These are phyloP conservation scores for Evansstolkia leycettana DNA, from an alignment of 495 filamentous ascomycete species.

Conservation along the genomic window DNA sequence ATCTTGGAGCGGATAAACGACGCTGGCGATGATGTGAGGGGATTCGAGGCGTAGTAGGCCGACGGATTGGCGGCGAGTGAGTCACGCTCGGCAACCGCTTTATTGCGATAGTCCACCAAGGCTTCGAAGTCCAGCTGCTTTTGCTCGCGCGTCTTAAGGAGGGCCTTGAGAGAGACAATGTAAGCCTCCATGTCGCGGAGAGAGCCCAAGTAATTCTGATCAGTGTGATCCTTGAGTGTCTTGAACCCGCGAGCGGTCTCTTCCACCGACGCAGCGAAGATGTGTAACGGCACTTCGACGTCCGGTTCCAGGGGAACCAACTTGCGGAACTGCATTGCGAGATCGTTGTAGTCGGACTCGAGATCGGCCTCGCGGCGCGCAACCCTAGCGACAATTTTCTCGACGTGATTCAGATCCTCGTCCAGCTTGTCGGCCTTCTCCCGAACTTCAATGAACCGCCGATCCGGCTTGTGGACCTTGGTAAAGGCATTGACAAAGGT, in stretches of 20 bases:
- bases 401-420: constrained; percentile 84
- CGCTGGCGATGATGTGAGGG: constrained; percentile 52
- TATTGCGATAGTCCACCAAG: constrained; percentile 87
- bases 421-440: constrained; percentile 93
- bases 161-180: constrained; percentile 65
- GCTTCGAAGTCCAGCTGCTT: constrained; percentile 98
- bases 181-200: constrained; percentile 92
- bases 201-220: constrained; percentile 86
- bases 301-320: constrained; percentile 82
- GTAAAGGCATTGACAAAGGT: constrained; percentile 96
- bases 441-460: constrained; percentile 83
- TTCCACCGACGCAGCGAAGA: constrained; percentile 77
- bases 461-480: constrained; percentile 91
- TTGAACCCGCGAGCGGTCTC: constrained; percentile 65
- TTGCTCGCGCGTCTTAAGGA: constrained; percentile 89
- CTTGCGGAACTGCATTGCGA: constrained; percentile 88
- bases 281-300: constrained; percentile 64
- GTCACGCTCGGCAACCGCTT: constrained; percentile 80
- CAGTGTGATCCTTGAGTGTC: constrained; percentile 76
- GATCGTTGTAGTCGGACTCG: constrained; percentile 77
- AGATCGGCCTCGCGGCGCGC: constrained; percentile 80
- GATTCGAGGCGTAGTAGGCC: constrained; percentile 44
- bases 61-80: constrained; percentile 53
- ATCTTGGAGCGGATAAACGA: constrained; percentile 92
- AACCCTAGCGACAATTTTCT: constrained; percentile 84